Conservation (phyloP, 768 basidiomycete species). For the Coprinopsis strossmayeri region DNA sequence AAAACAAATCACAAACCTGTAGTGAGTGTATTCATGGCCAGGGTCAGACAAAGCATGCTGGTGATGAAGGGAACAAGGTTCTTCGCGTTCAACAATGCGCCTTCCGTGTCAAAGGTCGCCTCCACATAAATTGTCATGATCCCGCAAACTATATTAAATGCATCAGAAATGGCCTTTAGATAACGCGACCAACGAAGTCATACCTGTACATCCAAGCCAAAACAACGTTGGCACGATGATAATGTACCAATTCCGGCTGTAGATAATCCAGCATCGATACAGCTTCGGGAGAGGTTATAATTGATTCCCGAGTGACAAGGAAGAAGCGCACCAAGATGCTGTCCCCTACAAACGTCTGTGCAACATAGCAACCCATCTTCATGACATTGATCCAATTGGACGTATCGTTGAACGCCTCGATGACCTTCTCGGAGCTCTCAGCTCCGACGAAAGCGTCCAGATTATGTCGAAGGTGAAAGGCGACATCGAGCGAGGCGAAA, state of each 20-base stretch:
- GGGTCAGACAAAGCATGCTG: constrained; percentile 28
- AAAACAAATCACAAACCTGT: constrained; percentile 24
- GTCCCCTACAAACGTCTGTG: constrained; percentile 38
- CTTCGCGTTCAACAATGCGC: constrained; percentile 21
- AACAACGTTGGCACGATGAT: constrained; percentile 23
- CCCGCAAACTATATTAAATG: constrained; percentile 23
- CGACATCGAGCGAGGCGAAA: constrained; percentile 34
- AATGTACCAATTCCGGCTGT: constrained; percentile 24
- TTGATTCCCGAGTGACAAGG: neutral
- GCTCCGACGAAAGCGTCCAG: constrained; percentile 32
- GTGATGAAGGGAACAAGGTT: constrained; percentile 29
- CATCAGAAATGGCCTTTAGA: neutral
- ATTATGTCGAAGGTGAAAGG: constrained; percentile 34
- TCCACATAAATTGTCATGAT: constrained; percentile 25
- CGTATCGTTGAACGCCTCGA: constrained; percentile 26
- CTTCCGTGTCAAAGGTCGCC: constrained; percentile 21
- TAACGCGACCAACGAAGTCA: constrained; percentile 1
- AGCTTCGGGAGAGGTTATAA: constrained; percentile 17
- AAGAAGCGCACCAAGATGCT: constrained; percentile 28
- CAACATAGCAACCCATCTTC: constrained; percentile 33
- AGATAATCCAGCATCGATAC: constrained; percentile 33
- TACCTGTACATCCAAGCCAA: constrained; percentile 32
- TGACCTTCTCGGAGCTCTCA: constrained; percentile 21
- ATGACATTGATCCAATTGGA: constrained; percentile 36
- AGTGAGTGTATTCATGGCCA: constrained; percentile 29